Percentiles rank a stretch among this genome's conserved stretches.
These are phyloP conservation scores for Aspergillus sp. DNA, from an alignment of 2,329 filamentous ascomycete species.

Conservation along the genomic window DNA sequence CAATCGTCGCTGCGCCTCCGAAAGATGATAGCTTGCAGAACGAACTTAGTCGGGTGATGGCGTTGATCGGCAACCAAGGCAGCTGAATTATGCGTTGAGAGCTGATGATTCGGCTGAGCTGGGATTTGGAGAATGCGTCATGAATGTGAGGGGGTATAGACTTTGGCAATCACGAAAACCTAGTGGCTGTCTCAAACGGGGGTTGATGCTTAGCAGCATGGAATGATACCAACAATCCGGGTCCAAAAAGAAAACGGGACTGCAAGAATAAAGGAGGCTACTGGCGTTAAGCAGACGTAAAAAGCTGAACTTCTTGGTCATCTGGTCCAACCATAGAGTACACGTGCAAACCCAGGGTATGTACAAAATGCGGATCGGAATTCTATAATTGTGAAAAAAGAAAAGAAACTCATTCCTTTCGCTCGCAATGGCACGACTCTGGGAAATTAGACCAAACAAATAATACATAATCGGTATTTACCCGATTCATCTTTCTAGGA, in stretches of 20 bases:
- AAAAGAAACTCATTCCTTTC: conserved; percentile 40
- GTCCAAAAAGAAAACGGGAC: background rate
- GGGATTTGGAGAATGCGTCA: background rate
- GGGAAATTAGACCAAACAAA: conserved; percentile 43
- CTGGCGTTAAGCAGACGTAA: conserved; percentile 27
- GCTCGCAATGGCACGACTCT: conserved; percentile 42
- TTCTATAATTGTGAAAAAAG: conserved; percentile 34
- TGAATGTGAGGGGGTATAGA: background rate
- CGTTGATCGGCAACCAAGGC: conserved; percentile 31
- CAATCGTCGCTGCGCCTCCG: conserved; percentile 20
- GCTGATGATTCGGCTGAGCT: background rate
- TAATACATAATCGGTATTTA: conserved; percentile 40
- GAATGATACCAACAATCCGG: conserved; percentile 11
- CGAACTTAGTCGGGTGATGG: conserved; percentile 34
- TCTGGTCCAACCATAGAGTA: conserved; percentile 41
- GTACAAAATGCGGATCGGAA: conserved; percentile 42
- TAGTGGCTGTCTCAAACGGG: background rate
- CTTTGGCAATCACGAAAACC: background rate
- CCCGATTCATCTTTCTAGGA: conserved; percentile 35
- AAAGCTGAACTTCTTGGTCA: conserved; percentile 39
- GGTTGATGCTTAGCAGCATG: conserved; percentile 11
- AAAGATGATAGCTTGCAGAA: conserved; percentile 20
- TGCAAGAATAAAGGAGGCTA: conserved; percentile 8
- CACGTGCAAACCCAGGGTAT: conserved; percentile 42
- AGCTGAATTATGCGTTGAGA: conserved; percentile 16